Evolutionary conservation across 306 rosid genomes (phyloP).

Genomic region (Vigna mungo): DNA sequence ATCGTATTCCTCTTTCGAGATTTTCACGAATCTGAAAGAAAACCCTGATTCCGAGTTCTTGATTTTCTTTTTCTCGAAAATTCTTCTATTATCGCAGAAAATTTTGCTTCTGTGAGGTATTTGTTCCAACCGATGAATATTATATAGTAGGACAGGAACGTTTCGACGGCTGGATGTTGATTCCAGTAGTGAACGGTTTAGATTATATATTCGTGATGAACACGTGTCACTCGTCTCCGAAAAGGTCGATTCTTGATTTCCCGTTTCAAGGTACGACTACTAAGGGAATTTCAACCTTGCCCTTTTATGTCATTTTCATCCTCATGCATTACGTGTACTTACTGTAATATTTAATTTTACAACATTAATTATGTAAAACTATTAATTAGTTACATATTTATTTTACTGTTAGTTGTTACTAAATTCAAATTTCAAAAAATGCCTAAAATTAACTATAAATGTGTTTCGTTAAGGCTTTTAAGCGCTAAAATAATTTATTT

Average conservation of each 20-base stretch:
- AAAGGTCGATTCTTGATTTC: constrained; percentile 13
- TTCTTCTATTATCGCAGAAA: constrained; percentile 28
- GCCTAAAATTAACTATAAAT: neutral
- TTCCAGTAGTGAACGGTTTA: constrained; percentile 13
- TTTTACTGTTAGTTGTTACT: neutral
- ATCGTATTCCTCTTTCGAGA: constrained; percentile 2
- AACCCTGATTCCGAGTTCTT: constrained; percentile 24
- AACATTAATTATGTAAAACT: neutral
- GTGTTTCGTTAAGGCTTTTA: neutral
- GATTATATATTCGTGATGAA: constrained; percentile 41
- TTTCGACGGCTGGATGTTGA: constrained; percentile 31
- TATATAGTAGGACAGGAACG: constrained; percentile 38
- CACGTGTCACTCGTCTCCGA: constrained; percentile 38
- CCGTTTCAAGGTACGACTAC: neutral
- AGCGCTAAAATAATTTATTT: neutral
- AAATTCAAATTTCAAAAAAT: no score
- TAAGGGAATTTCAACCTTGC: neutral
- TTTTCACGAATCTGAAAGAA: constrained; percentile 38
- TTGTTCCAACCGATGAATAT: neutral
- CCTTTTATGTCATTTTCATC: neutral
- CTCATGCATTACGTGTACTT: no score
- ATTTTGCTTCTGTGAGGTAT: neutral
- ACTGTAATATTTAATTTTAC: neutral
- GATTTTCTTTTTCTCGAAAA: constrained; percentile 29
- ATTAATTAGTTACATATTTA: neutral